Conservation (phyloP, 257 asterid species). For the Solanum verrucosum region DNA sequence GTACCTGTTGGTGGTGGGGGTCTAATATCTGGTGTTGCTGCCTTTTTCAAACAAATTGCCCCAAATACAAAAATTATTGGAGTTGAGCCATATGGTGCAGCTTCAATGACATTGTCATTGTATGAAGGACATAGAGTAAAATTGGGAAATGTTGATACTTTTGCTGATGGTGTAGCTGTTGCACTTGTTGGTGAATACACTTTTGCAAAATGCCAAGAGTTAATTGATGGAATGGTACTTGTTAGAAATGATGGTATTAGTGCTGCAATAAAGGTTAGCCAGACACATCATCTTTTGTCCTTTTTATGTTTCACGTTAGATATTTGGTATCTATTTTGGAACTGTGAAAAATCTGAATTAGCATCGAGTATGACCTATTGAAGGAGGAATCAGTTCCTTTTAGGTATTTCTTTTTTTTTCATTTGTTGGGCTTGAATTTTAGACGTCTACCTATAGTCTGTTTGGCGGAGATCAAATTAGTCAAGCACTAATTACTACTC, state of each 20-base stretch:
- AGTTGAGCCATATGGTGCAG: slow-evolving; percentile 88
- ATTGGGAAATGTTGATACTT: slow-evolving; percentile 79
- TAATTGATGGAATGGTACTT: slow-evolving; percentile 77
- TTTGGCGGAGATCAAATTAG: too few relatives aligned
- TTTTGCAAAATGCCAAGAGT: slow-evolving; percentile 58
- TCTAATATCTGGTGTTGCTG: slow-evolving; percentile 88
- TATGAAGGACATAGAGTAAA: slow-evolving; percentile 44
- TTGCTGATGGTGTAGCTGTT: slow-evolving; percentile 98
- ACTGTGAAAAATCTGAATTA: too few relatives aligned
- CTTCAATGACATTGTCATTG: slow-evolving; percentile 84
- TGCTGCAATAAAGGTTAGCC: slow-evolving; percentile 76
- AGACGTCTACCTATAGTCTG: too few relatives aligned
- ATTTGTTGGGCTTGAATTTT: too few relatives aligned
- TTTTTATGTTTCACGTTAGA: background rate
- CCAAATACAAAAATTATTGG: slow-evolving; percentile 81
- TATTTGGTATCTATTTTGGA: background rate
- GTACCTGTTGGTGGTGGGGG: slow-evolving; percentile 98
- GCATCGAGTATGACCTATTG: too few relatives aligned
- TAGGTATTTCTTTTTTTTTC: too few relatives aligned
- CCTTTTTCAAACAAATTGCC: slow-evolving; percentile 60
- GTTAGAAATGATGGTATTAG: slow-evolving; percentile 76
- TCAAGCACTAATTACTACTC: too few relatives aligned
- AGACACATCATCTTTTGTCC: background rate
- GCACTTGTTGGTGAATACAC: slow-evolving; percentile 79
- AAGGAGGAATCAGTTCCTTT: background rate